Evolutionary conservation across 2,329 filamentous ascomycete genomes (phyloP), one percentile per base, ranked within the genome.

Genomic region (Nemania serpens): DNA sequence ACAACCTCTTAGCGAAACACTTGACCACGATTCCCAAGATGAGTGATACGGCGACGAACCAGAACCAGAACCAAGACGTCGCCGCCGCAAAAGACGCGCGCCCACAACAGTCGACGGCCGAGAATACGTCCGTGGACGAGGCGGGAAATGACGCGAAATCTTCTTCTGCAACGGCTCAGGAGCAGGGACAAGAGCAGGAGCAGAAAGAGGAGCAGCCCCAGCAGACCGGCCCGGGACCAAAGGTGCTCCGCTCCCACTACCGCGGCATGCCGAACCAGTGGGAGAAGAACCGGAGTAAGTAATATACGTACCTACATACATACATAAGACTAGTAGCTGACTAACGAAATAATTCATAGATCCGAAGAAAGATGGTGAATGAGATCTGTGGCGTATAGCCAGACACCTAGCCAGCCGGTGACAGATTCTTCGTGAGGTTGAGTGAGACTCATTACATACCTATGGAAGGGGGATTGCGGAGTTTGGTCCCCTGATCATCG

Each of bases 231-330:
- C 42, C 63, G 33, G 57, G 62, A 2, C 61, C 62, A 1, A 68
- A 59, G 43, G 62, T 66, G 33, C 61, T 70, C 18, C 68, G 58
- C 36, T 69, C 68, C 5, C 69, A 71, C 49, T 71, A 52, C 57
- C 65, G 54, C 18, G 69, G 69, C 47, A 70, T 71, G 69, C 69
- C 69, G 47, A 67, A 58, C 4, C 65, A 71, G 43, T 71, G 69
- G 69, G 69, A 70, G 61, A 71, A 71, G 66, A 71, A 71, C 58
- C 59, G 22, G 43, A 56, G 68, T 69, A 46, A 58, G 64, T 53
- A 25, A 7, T n/a, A n/a, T n/a, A n/a, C n/a, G n/a, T n/a, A n/a
- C n/a, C n/a, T n/a, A n/a, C n/a, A n/a, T n/a, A n/a, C n/a, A n/a
- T n/a, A n/a, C n/a, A 29, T 29, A 7, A 29, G 7, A 3, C 7